Base-by-base conservation (phyloP, 2,329 filamentous ascomycete genomes). In the Alternaria tenuissima region DNA sequence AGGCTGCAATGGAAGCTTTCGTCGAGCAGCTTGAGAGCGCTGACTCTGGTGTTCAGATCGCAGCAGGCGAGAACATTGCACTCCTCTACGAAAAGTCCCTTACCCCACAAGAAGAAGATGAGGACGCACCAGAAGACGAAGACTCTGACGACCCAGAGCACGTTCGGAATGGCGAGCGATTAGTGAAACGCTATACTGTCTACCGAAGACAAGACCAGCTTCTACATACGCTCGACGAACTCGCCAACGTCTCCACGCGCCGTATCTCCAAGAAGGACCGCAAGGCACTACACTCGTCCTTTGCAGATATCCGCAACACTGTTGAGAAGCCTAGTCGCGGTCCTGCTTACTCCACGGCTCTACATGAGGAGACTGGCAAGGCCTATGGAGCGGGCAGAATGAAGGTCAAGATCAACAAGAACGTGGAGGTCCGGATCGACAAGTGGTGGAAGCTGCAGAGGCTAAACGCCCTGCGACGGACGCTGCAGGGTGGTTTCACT, bases 1-100 rank as follows among this genome's bases (percentile, higher is more conserved):
- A 92, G 64, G 81, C 87, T 28, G 90, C 91, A 16, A 86, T 95
- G 69, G 91, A 95, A 54, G 89, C 90, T 2, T 93, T 97, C 68
- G 88, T 92, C 42, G 93, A 96, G 48, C 93, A 96, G 78, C 89
- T 97, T 18, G 89, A 94, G 61, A 93, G 91, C 75, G 84, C 84
- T 32, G 89, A 93, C 59, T 82, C 88, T 1, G 82, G 86, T 8
- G 91, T 96, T 1, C 92, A 95, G 71, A 88, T 92, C 46, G 88
- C 90, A 4, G 90, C 92, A 0, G 92, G 90, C 4, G 87, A 90
- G 72, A 92, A 92, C 75, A 93, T 96, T 60, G 93, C 93, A 0
- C 82, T 96, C 9, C 83, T 96, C 11, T 94, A 92, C 70, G 93
- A 97, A 77, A 90, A 91, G 63, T 87, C 85, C 59, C 88, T 86